phyloP scores from a whole-genome alignment of 2,329 filamentous ascomycete genomes.

The Microcyclospora pomicola region DNA sequence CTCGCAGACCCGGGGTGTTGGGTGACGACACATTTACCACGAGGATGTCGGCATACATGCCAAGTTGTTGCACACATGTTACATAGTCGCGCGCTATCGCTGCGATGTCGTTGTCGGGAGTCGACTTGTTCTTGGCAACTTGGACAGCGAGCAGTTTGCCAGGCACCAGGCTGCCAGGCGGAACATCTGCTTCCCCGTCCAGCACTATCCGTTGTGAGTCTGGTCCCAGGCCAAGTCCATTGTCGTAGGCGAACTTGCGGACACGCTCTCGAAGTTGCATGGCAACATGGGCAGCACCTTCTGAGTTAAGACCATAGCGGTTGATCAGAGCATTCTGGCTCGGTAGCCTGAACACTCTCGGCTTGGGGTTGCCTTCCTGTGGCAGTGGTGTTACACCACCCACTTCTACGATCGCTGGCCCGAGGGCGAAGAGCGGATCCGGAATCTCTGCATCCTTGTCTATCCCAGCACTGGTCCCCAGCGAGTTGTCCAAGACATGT shows the following conservation, averaged over 20 bases:
- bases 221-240: constrained; percentile 51
- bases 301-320: constrained; percentile 86
- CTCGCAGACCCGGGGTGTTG: constrained; percentile 82
- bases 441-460: constrained; percentile 91
- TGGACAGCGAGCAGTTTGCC: constrained; percentile 79
- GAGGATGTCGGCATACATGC: constrained; percentile 83
- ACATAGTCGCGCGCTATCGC: constrained; percentile 71
- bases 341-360: constrained; percentile 75
- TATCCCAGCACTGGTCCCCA: constrained; percentile 88
- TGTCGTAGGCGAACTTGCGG: constrained; percentile 56
- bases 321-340: constrained; percentile 83
- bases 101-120: constrained; percentile 68
- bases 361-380: constrained; percentile 75
- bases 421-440: constrained; percentile 69
- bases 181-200: constrained; percentile 61
- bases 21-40: constrained; percentile 96
- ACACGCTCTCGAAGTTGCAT: constrained; percentile 64
- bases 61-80: constrained; percentile 73
- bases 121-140: constrained; percentile 92
- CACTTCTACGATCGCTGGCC: constrained; percentile 78
- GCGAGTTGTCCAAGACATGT: constrained; percentile 63
- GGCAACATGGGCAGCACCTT: constrained; percentile 78
- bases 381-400: constrained; percentile 80
- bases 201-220: constrained; percentile 58
- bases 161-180: constrained; percentile 62